Evolutionary conservation across 495 filamentous ascomycete genomes (phyloP).

Genomic region (Talaromyces ruber): DNA sequence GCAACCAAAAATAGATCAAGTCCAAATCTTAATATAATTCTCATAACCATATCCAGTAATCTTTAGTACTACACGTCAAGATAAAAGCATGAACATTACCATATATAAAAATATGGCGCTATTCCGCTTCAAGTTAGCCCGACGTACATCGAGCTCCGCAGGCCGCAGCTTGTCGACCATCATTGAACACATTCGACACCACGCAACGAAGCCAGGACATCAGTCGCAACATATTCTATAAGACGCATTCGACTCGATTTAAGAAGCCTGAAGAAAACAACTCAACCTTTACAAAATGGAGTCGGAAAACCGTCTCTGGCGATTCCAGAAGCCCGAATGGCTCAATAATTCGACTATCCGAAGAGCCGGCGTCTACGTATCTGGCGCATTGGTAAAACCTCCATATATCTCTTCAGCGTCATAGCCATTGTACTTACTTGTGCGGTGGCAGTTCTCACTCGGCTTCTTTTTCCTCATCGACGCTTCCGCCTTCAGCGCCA

Average conservation of each 20-base stretch:
- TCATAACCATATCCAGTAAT: background rate
- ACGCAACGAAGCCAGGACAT: background rate
- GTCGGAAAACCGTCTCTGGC: slow-evolving; percentile 57
- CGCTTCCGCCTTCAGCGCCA: slow-evolving; percentile 78
- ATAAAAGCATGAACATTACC: background rate
- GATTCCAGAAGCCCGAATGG: slow-evolving; percentile 78
- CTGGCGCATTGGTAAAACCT: slow-evolving; percentile 72
- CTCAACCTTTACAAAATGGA: background rate
- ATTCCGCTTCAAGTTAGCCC: background rate
- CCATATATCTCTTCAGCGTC: background rate
- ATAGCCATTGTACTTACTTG: background rate
- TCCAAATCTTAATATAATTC: background rate
- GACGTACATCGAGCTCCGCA: background rate
- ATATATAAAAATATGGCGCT: background rate
- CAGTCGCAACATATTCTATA: background rate
- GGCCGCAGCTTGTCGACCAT: background rate
- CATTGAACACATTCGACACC: background rate
- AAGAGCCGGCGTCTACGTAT: slow-evolving; percentile 74
- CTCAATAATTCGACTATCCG: slow-evolving; percentile 77
- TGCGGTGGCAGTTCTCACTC: slow-evolving; percentile 73
- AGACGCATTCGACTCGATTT: background rate
- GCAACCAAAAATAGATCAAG: background rate
- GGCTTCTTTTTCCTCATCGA: slow-evolving; percentile 97
- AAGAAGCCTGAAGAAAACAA: background rate
- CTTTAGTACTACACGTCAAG: background rate